Conservation (phyloP, 1,284 basidiomycete genomes). For the Somion occarium region DNA sequence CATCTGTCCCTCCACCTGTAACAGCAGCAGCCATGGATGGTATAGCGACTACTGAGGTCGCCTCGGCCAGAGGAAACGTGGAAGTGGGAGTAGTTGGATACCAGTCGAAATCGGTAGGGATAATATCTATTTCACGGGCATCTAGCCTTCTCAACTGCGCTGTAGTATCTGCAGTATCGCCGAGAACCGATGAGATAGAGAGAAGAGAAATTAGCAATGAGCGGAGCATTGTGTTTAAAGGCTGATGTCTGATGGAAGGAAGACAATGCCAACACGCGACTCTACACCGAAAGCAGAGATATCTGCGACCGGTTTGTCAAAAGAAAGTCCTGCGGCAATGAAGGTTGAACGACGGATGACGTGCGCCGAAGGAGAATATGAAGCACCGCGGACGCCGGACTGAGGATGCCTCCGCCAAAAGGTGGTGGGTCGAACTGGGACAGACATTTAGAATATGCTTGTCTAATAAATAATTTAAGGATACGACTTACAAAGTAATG, state of each 20-base stretch:
- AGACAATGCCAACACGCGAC: constrained; percentile 41
- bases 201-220: background rate
- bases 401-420: constrained; percentile 67
- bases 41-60: background rate
- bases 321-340: constrained; percentile 61
- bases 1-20: background rate
- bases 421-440: constrained; percentile 58
- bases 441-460: constrained; percentile 1
- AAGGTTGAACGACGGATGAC: constrained; percentile 69
- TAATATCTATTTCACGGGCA: constrained; percentile 4
- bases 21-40: background rate
- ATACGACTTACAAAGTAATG: constrained; percentile 52
- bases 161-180: too few species aligned
- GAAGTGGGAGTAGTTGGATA: constrained; percentile 19
- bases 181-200: background rate
- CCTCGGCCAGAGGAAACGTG: background rate
- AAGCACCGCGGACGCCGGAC: constrained; percentile 59
- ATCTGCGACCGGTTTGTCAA: constrained; percentile 59
- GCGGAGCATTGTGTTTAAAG: constrained; percentile 4
- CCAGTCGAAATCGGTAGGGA: constrained; percentile 25
- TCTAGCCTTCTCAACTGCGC: background rate
- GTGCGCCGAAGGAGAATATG: constrained; percentile 64
- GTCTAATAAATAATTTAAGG: constrained; percentile 1
- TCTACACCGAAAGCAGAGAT: constrained; percentile 66
- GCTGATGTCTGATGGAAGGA: constrained; percentile 29